Base-by-base conservation (phyloP, 352 stramenopile species). In the Phytophthora sp. region DNA sequence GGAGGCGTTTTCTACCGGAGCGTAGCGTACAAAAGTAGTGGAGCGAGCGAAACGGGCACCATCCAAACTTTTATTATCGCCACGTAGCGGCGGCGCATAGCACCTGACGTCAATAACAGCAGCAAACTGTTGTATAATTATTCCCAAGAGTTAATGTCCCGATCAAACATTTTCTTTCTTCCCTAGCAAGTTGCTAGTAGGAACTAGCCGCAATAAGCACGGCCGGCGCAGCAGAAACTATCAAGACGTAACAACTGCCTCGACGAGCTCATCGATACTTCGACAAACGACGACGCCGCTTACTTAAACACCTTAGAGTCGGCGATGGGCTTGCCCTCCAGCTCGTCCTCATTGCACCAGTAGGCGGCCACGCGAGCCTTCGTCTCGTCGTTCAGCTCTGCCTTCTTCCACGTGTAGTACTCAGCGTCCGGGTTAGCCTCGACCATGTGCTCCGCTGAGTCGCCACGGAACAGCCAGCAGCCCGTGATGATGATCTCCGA, bases 251-350 rank as follows among this genome's bases (percentile, higher is more conserved):
- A 33, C 29, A 9, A n/a, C n/a, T n/a, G n/a, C n/a, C n/a, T n/a
- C n/a, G 33, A 45, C 44, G 33, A 47, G 29, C 44, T 55, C 41
- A 49, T 39, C 23, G 27, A 57, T 49, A 53, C 45, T 53, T 53
- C n/a, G n/a, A n/a, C n/a, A 33, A 9, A 33, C 29, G 27, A 49
- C 51, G 33, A 54, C n/a, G 38, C 23, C 18, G 47, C 29, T 91
- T 96, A 98, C 85, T 98, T 98, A 85, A 98, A 98, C 30, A 97
- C 85, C 81, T 98, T 97, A 52, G 76, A 92, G 83, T 98, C 93
- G 38, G 92, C 78, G 60, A 97, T 93, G 42, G 82, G 82, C 74
- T 87, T 85, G 57, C 93, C 93, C 71, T 97, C 91, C 27, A 98
- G 74, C 29, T 91, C 84, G 42, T 93, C 84, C 60, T 97, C 90